Evolutionary conservation across 2,329 filamentous ascomycete species (phyloP).

Genomic region (Didymella sp.): DNA sequence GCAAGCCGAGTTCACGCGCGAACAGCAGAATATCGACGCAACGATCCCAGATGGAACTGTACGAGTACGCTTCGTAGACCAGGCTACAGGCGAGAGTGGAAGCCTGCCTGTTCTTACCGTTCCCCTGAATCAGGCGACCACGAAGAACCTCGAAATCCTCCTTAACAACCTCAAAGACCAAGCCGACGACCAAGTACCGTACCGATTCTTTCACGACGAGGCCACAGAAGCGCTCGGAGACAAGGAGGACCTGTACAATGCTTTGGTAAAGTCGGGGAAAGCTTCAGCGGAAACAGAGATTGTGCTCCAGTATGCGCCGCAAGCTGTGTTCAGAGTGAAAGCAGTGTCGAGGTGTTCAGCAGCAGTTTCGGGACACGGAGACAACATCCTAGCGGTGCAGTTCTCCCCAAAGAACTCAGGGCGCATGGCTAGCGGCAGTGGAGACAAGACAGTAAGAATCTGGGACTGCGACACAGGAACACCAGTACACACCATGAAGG

Average conservation of each 20-base stretch:
- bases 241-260: conserved; percentile 54
- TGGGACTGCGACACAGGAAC: conserved; percentile 97
- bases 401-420: conserved; percentile 83
- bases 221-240: conserved; percentile 55
- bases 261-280: conserved; percentile 52
- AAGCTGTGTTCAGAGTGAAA: conserved; percentile 92
- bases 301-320: conserved; percentile 73
- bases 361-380: conserved; percentile 87
- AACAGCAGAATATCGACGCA: conserved; percentile 76
- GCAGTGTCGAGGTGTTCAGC: conserved; percentile 89
- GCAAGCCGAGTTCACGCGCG: conserved; percentile 71
- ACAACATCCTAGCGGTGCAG: conserved; percentile 84
- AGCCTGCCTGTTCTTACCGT: conserved; percentile 73
- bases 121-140: conserved; percentile 81
- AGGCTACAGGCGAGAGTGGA: conserved; percentile 71
- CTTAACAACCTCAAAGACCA: conserved; percentile 80
- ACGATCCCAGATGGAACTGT: conserved; percentile 74
- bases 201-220: conserved; percentile 66
- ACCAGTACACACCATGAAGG: conserved; percentile 82
- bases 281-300: conserved; percentile 66
- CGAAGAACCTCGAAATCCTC: conserved; percentile 87
- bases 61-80: conserved; percentile 86
- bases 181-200: conserved; percentile 69
- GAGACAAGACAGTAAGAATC: conserved; percentile 88
- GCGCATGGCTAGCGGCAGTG: conserved; percentile 84